Base-by-base conservation (phyloP, 2,329 filamentous ascomycete genomes). In the Helotiales sp. region DNA sequence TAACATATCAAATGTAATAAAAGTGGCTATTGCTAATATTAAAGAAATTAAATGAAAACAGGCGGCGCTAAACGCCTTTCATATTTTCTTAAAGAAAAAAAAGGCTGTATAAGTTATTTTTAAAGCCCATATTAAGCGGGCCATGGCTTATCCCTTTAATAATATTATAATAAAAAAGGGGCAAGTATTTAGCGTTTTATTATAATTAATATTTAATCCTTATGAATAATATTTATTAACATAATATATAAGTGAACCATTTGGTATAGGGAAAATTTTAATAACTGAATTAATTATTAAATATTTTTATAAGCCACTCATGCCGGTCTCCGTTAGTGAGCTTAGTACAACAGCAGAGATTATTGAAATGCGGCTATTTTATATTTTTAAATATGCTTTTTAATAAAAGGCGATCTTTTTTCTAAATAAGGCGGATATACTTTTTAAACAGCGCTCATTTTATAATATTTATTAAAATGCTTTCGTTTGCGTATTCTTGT, bases 381-480 rank as follows among this genome's bases (percentile, higher is more conserved):
- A 77, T n/a, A 77, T 81, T 32, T 83, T 86, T 32, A 76, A 80
- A 66, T 80, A 83, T 70, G 83, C 83, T 6, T 78, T 78, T 0
- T 78, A 57, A 8, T 73, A 62, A 66, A 64, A 67, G 47, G 63
- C 69, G 32, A 40, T 72, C 22, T 50, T 72, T 34, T 66, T 72
- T 20, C 59, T 73, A 22, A 64, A 73, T 45, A 64, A 73, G 52
- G 71, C 68, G 22, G 70, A 72, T 45, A 45, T 71, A 10, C 66
- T 66, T 52, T 60, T 73, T 8, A 54, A 64, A 40, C 28, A 61
- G 63, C 63, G 68, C 28, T 63, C 45, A 6, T 6, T 30, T 22
- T 5, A 63, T 5, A 20, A 70, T 64, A 22, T 68, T 22, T n/a
- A 24, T 63, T 37, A n/a, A 60, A 63, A 75, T 68, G 55, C 65